Evolutionary conservation across 441 rosid species (phyloP).

Genomic region (Croton setiger): DNA sequence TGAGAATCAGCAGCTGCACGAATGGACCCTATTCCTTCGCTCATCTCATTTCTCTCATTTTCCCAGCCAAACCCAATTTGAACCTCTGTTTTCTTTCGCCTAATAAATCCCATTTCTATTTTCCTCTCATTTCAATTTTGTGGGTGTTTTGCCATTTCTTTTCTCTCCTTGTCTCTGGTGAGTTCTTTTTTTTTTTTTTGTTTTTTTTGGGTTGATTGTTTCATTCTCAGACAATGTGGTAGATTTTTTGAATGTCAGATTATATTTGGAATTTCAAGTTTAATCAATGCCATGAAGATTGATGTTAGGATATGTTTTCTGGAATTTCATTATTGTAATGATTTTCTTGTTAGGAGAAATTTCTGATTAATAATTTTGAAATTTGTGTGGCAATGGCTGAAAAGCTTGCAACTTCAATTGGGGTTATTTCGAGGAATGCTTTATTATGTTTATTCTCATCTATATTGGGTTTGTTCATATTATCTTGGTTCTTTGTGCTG

Average conservation of each 20-base stretch:
- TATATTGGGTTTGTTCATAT: slow-evolving; percentile 44
- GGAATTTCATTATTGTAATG: background rate
- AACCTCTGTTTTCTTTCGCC: background rate
- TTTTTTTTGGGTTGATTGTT: background rate
- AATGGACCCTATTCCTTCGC: slow-evolving; percentile 42
- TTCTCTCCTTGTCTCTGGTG: background rate
- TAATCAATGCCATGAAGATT: background rate
- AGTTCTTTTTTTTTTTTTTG: slow-evolving; percentile 1
- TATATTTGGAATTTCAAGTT: background rate
- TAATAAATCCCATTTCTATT: background rate
- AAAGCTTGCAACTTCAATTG: slow-evolving; percentile 39
- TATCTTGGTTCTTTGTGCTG: slow-evolving; percentile 75
- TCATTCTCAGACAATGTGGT: slow-evolving; percentile 8
- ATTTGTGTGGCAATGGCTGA: slow-evolving; percentile 49
- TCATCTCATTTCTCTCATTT: background rate
- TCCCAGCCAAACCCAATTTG: too few species aligned
- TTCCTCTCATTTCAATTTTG: background rate
- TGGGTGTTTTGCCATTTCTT: background rate
- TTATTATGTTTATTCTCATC: slow-evolving; percentile 48
- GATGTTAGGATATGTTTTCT: background rate
- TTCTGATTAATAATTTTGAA: slow-evolving; percentile 24
- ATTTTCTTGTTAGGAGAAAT: slow-evolving; percentile 10
- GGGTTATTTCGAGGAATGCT: slow-evolving; percentile 43
- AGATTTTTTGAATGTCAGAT: background rate
- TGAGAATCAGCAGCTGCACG: slow-evolving; percentile 37